phyloP scores from a whole-genome alignment of 345 rosid genomes.

The Gossypium arboreum region DNA sequence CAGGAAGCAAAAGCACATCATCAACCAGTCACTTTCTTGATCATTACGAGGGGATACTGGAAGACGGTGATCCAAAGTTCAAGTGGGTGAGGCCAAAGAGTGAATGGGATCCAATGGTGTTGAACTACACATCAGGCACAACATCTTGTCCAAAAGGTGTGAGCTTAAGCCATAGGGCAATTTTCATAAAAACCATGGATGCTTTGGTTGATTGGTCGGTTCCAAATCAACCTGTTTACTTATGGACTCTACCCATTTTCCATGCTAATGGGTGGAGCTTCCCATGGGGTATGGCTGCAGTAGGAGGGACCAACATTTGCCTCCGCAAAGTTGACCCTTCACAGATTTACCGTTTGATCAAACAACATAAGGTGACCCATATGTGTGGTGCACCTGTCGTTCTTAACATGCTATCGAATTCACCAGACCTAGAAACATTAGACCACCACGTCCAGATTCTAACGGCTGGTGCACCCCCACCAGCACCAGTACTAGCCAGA shows the following conservation, averaged over 20 bases:
- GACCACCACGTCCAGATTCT: conserved; percentile 36
- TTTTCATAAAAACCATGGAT: conserved; percentile 34
- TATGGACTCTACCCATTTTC: conserved; percentile 64
- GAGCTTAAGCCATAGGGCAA: conserved; percentile 44
- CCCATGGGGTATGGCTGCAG: conserved; percentile 58
- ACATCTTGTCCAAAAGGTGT: conserved; percentile 63
- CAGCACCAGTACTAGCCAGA: conserved; percentile 32
- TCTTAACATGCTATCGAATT: conserved; percentile 48
- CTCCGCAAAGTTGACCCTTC: conserved; percentile 33
- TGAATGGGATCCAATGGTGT: conserved; percentile 50
- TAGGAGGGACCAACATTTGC: conserved; percentile 60
- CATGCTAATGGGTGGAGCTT: conserved; percentile 61
- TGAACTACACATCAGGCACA: conserved; percentile 62
- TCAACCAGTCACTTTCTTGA: conserved; percentile 25
- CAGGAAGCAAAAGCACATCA: neutral
- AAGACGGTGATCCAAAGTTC: conserved; percentile 33
- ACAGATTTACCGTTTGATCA: conserved; percentile 35
- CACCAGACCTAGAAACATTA: conserved; percentile 19
- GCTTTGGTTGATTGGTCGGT: conserved; percentile 39
- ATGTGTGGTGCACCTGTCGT: conserved; percentile 62
- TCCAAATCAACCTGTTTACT: conserved; percentile 41
- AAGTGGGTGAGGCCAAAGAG: conserved; percentile 37
- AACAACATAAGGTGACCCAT: conserved; percentile 47
- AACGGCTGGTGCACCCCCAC: conserved; percentile 60
- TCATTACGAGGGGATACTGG: conserved; percentile 41